phyloP scores from a whole-genome alignment of 1,284 basidiomycete genomes.

The Abortiporus biennis region DNA sequence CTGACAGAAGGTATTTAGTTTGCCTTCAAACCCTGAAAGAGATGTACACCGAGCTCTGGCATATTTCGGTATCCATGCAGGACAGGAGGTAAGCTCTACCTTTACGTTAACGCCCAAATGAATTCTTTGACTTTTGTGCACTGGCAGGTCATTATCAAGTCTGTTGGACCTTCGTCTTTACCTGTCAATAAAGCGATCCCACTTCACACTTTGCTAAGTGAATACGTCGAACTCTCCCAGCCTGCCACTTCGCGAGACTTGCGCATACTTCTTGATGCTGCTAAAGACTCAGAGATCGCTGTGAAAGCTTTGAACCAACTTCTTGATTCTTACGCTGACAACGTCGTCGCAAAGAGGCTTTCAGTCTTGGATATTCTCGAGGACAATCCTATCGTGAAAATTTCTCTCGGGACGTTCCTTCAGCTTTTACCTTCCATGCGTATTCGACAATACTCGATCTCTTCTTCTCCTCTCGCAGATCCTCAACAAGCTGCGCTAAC shows the following conservation, averaged over 20 bases:
- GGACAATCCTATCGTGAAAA: constrained; percentile 29
- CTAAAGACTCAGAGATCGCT: constrained; percentile 11
- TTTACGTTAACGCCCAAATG: too few species aligned
- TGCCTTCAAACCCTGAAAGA: constrained; percentile 34
- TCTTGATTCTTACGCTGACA: constrained; percentile 26
- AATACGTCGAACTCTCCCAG: constrained; percentile 45
- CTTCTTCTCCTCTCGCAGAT: constrained; percentile 46
- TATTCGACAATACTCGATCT: constrained; percentile 47
- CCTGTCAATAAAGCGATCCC: constrained; percentile 33
- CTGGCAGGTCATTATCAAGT: constrained; percentile 31
- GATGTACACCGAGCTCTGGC: constrained; percentile 34
- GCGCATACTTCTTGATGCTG: constrained; percentile 10
- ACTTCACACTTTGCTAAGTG: constrained; percentile 30
- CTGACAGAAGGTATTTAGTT: constrained; percentile 21
- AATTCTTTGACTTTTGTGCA: not conserved
- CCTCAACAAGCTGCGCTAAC: constrained; percentile 39
- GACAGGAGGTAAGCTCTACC: constrained; percentile 36
- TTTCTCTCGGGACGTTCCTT: constrained; percentile 36
- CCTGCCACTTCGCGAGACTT: constrained; percentile 34
- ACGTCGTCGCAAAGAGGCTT: constrained; percentile 32
- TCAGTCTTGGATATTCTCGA: constrained; percentile 43
- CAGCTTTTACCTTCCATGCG: constrained; percentile 44
- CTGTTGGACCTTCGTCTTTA: constrained; percentile 34
- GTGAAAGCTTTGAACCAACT: constrained; percentile 23
- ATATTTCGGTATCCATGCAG: constrained; percentile 34